Conservation (phyloP, 2,329 filamentous ascomycete species). For the Nakataea oryzae region DNA sequence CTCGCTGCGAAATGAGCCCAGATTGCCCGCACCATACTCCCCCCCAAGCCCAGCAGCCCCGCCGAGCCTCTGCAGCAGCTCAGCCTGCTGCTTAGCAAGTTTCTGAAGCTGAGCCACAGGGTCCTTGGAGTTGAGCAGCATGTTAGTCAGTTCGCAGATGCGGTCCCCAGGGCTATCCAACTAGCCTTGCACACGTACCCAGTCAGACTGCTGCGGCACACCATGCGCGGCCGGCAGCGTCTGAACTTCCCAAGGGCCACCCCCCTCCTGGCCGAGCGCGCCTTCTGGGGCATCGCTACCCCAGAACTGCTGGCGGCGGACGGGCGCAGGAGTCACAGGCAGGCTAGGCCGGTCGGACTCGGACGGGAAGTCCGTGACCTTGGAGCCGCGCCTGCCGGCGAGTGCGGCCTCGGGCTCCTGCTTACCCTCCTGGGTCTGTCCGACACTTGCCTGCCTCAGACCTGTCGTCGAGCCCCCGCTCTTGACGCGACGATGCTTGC, state of each 20-base stretch:
- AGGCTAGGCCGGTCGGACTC: conserved; percentile 76
- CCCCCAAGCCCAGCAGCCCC: conserved; percentile 12
- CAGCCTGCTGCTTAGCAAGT: conserved; percentile 55
- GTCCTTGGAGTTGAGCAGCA: conserved; percentile 47
- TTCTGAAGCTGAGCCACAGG: conserved; percentile 60
- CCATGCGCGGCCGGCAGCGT: conserved; percentile 67
- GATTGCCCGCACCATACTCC: conserved; percentile 12
- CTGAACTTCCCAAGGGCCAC: conserved; percentile 19
- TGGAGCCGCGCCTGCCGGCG: conserved; percentile 28
- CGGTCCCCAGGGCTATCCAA: conserved; percentile 39
- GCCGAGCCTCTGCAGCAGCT: conserved; percentile 43
- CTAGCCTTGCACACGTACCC: conserved; percentile 69
- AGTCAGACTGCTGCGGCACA: conserved; percentile 79
- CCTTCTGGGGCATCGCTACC: conserved; percentile 24
- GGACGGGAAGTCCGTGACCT: conserved; percentile 78
- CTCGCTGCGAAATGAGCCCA: conserved; percentile 9
- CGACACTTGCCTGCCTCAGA: conserved; percentile 6
- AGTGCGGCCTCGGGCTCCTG: conserved; percentile 6
- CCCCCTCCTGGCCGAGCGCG: conserved; percentile 7
- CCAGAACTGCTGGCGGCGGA: conserved; percentile 60
- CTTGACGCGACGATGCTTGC: conserved; percentile 27
- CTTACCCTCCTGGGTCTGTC: conserved; percentile 15
- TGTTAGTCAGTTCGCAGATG: conserved; percentile 46
- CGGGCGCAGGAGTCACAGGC: conserved; percentile 80
- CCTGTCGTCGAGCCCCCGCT: conserved; percentile 15